Evolutionary conservation across 129 eudicot species (phyloP).

Genomic region (Heracleum sosnowskyi): DNA sequence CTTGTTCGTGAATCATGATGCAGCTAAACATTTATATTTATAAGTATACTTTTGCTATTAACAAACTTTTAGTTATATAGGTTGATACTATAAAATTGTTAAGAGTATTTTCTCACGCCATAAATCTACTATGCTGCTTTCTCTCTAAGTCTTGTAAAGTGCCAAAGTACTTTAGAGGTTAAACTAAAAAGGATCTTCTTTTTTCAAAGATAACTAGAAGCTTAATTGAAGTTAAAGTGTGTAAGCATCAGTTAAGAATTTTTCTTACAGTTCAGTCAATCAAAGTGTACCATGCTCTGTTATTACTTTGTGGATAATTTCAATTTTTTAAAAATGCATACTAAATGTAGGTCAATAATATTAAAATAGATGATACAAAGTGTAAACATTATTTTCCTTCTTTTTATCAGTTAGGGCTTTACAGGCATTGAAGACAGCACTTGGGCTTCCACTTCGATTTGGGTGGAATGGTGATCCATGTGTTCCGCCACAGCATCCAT

Average conservation of each 20-base stretch:
- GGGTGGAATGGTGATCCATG: constrained; percentile 99
- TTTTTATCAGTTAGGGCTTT: constrained; percentile 63
- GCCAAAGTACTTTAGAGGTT: background rate
- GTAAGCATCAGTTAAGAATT: background rate
- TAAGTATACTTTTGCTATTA: background rate
- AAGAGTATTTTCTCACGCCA: background rate
- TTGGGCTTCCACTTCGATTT: constrained; percentile 91
- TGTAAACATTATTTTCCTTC: background rate
- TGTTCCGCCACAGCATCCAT: constrained; percentile 96
- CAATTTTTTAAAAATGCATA: background rate
- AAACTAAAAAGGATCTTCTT: background rate
- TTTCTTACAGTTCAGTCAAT: background rate
- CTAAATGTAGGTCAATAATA: background rate
- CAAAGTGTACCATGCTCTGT: background rate
- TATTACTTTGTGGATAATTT: background rate
- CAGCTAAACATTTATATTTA: background rate
- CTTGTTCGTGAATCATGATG: background rate
- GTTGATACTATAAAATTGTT: no score
- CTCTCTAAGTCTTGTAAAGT: background rate
- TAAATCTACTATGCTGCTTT: background rate
- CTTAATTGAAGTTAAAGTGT: background rate
- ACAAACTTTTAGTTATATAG: background rate
- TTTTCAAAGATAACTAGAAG: background rate
- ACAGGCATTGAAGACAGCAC: constrained; percentile 54
- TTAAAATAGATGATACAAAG: background rate